Conservation (phyloP, 306 rosid species). For the Cercis canadensis region DNA sequence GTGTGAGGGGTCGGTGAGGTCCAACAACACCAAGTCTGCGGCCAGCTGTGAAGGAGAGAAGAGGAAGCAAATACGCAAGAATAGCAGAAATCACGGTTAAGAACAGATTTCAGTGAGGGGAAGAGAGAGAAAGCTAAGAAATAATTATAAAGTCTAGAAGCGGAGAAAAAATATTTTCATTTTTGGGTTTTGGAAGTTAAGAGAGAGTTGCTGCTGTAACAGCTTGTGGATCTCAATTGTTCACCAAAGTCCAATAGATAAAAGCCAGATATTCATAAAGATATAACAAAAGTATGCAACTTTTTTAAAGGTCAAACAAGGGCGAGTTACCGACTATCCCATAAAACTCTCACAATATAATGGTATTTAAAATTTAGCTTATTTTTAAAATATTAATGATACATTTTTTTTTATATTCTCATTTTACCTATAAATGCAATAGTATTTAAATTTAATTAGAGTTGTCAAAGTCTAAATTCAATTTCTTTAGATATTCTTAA, state of each 20-base stretch:
- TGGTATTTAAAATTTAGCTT: no score
- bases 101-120: constrained; percentile 6
- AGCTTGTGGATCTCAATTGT: not conserved
- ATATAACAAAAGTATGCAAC: no score
- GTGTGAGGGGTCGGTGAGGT: constrained; percentile 14
- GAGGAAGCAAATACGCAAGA: constrained; percentile 20
- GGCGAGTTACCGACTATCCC: no score
- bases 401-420: no score
- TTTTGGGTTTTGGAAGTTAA: not conserved
- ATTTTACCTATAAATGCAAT: no score
- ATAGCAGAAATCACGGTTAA: constrained; percentile 26
- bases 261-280: not conserved
- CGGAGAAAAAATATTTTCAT: not conserved
- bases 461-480: no score
- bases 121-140: not conserved
- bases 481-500: no score
- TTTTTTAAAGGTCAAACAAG: no score
- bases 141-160: not conserved
- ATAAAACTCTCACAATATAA: no score
- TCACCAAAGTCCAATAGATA: not conserved
- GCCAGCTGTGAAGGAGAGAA: not conserved
- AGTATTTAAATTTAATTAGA: no score
- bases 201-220: not conserved
- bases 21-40: not conserved
- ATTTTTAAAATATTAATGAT: no score